Conservation (phyloP, 805 yeast species). For the Jamesozyma rosinii region DNA sequence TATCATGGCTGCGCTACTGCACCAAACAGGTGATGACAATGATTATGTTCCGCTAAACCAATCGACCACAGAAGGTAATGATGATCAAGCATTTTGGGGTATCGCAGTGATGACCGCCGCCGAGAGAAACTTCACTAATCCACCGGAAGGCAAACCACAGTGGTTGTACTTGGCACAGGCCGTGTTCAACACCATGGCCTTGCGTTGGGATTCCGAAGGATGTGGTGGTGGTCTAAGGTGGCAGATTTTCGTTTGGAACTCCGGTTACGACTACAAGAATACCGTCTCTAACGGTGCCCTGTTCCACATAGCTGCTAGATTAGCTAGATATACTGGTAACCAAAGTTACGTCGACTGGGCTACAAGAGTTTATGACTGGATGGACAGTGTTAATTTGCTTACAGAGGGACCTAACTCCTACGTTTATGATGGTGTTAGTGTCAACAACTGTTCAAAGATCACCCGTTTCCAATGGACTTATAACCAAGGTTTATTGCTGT, state of each 20-base stretch:
- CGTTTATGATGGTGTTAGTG: constrained; percentile 62
- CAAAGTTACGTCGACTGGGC: constrained; percentile 66
- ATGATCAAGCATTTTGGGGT: constrained; percentile 98
- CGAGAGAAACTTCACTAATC: constrained; percentile 74
- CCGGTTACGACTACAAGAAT: constrained; percentile 89
- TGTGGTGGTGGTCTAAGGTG: constrained; percentile 92
- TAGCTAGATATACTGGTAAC: constrained; percentile 75
- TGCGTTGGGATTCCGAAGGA: constrained; percentile 65
- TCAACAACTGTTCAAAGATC: constrained; percentile 52
- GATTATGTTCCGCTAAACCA: constrained; percentile 85
- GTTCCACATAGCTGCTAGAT: constrained; percentile 78
- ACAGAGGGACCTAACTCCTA: constrained; percentile 28
- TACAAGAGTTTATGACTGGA: constrained; percentile 74
- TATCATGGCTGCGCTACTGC: constrained; percentile 53
- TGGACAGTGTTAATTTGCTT: constrained; percentile 44
- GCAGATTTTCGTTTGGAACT: constrained; percentile 93
- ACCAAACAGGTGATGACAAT: constrained; percentile 64
- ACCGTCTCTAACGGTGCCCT: constrained; percentile 84
- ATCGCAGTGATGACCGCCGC: constrained; percentile 87
- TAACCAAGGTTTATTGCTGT: constrained; percentile 68
- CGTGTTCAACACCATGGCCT: constrained; percentile 80
- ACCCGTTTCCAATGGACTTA: constrained; percentile 72
- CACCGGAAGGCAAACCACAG: constrained; percentile 46
- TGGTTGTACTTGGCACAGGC: constrained; percentile 87
- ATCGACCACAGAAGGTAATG: constrained; percentile 90